A percentile compares a stretch with the other conserved stretches of the same genome.
These are phyloP conservation scores for Cladosporium sp. DNA, from an alignment of 2,329 filamentous ascomycete genomes.

Conservation along the genomic window DNA sequence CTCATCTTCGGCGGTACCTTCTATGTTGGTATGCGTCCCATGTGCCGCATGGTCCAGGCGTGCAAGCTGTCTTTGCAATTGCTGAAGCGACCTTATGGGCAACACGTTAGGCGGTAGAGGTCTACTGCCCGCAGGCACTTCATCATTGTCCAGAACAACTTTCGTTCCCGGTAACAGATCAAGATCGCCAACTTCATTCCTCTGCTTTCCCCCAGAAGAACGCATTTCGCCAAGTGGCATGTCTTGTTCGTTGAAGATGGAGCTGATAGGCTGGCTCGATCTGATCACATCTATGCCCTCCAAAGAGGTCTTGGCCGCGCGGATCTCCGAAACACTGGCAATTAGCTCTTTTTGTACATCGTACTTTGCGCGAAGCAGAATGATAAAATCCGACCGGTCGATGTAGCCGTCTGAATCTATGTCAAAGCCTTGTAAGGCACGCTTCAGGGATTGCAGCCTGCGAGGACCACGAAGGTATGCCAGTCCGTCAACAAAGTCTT, in stretches of 20 bases:
- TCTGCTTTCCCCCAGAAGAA: conserved; percentile 28
- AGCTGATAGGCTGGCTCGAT: conserved; percentile 43
- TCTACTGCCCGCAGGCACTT: conserved; percentile 19
- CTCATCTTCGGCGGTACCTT: not conserved
- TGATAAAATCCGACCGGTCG: conserved; percentile 77
- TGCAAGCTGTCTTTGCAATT: conserved; percentile 9
- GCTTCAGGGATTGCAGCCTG: conserved; percentile 61
- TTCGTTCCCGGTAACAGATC: conserved; percentile 40
- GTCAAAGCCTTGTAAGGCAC: conserved; percentile 86
- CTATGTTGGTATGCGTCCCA: not conserved
- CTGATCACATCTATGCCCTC: conserved; percentile 34
- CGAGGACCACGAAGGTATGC: conserved; percentile 57
- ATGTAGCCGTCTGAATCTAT: conserved; percentile 84
- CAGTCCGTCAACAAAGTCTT: conserved; percentile 82
- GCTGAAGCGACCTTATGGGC: conserved; percentile 4
- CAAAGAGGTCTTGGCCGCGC: not conserved
- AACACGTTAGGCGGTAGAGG: conserved; percentile 45
- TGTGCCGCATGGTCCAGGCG: conserved; percentile 4
- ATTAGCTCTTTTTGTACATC: conserved; percentile 4
- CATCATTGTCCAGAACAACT: conserved; percentile 53
- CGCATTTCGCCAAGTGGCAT: conserved; percentile 28
- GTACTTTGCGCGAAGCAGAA: conserved; percentile 90
- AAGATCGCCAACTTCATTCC: conserved; percentile 29
- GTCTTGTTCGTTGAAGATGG: conserved; percentile 38
- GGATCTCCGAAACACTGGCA: not conserved